Percentiles rank a stretch among this genome's conserved stretches.
Evolutionary conservation across 495 filamentous ascomycete species (phyloP).

Genomic region (Chaetomidium leptoderma): DNA sequence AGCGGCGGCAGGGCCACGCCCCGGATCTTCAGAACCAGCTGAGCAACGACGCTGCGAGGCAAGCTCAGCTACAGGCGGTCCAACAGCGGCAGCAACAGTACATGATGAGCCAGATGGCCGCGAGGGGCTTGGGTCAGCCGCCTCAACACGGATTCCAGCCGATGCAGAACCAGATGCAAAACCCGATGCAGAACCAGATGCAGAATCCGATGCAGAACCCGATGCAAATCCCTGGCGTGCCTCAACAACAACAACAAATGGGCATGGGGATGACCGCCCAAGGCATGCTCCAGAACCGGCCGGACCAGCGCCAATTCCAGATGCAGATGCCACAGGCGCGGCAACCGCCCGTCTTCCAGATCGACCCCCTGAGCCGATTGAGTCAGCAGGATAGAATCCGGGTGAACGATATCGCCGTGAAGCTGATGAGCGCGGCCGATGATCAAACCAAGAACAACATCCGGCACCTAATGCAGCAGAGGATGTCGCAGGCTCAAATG

Average conservation of each 20-base stretch:
- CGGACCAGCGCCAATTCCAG: constrained; percentile 38
- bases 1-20: constrained; percentile 40
- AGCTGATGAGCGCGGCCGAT: constrained; percentile 22
- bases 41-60: constrained; percentile 40
- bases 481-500: constrained; percentile 23
- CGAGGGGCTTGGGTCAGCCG: constrained; percentile 39
- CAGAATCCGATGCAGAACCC: constrained; percentile 41
- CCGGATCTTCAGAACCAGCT: constrained; percentile 40
- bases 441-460: constrained; percentile 34
- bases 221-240: constrained; percentile 45
- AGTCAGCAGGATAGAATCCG: constrained; percentile 27
- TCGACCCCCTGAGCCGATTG: constrained; percentile 23
- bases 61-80: constrained; percentile 31
- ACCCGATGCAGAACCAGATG: constrained; percentile 36
- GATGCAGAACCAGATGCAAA: constrained; percentile 38
- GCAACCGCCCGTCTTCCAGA: not conserved
- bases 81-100: constrained; percentile 31
- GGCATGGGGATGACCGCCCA: constrained; percentile 36
- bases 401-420: constrained; percentile 29
- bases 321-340: constrained; percentile 36
- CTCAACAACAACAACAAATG: constrained; percentile 36
- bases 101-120: constrained; percentile 45
- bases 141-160: constrained; percentile 44
- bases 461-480: constrained; percentile 30
- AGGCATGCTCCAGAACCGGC: constrained; percentile 27